Base-by-base conservation (phyloP, 2,329 filamentous ascomycete species). In the Rutstroemia sp. region DNA sequence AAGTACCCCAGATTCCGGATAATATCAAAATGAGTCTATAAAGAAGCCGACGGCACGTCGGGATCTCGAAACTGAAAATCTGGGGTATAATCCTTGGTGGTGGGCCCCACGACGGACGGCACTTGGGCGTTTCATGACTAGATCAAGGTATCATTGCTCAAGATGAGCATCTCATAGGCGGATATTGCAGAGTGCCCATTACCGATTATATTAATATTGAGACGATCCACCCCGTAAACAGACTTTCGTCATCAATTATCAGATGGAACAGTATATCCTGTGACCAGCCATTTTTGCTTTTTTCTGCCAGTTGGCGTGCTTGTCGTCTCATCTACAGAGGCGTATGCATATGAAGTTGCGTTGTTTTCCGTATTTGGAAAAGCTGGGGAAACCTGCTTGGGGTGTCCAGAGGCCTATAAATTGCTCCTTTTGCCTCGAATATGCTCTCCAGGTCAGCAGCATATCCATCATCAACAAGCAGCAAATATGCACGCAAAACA, bases 1-100 rank as follows among this genome's bases (percentile, higher is more conserved):
- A 47, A 47, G 21, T 44, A 27, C 14, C 27, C 39, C 39, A 45
- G 16, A 30, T 45, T 51, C 39, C 53, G 53, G 53, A 37, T 55
- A 55, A 50, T 42, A 34, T 45, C 23, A 14, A 2, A 55, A 10
- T 16, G 12, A 7, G 14, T 55, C 50, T 12, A 25, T 18, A 42
- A 53, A 54, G 49, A 34, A 54, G 21, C 58, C 58, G 59, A 56
- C 61, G 61, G 58, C 52, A 49, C 54, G 44, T 52, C 61, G 61
- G 60, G 58, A 60, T 50, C 19, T 54, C 48, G 34, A 58, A 50
- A 46, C 30, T 54, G 47, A 56, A 57, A 48, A 59, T 39, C 51
- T 48, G 48, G 52, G 38, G 44, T 56, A 47, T 34, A 34, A 37
- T 27, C 42, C 50, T 38, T 30, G 27, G 45, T 25, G 27, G 5